Base-by-base conservation (phyloP, 805 yeast genomes). In the Suhomyces vadensis region DNA sequence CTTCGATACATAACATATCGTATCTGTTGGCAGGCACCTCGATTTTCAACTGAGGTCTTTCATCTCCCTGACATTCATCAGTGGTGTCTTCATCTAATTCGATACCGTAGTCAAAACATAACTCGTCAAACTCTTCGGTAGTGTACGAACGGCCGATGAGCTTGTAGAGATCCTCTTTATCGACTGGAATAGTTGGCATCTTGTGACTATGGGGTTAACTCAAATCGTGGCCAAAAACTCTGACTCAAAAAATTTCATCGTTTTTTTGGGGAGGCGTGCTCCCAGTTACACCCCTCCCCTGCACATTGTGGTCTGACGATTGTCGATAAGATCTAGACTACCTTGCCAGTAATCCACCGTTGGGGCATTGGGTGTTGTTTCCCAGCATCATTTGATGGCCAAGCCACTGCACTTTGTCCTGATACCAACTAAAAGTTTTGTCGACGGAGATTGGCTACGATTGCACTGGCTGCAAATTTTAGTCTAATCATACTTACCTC, bases 1-100 rank as follows among this genome's bases (percentile, higher is more conserved):
- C 99, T 71, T 94, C 99, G 56, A 90, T 86, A 75, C 99, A 95
- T 53, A 94, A 81, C 91, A 94, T 82, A 66, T 94, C 99, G 63
- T 94, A 95, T 76, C 99, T 86, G 73, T 94, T 94, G 50, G 99
- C 99, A 46, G 97, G 97, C 52, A 95, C 83, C 67, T 94, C 99
- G 60, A 94, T 89, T 72, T 94, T 94, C 58, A 88, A 78, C 69
- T 92, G 95, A n/a, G 99, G 97, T 66, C 96, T 84, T 68, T 88
- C 96, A 52, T 81, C 87, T n/a, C 73, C 64, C 48, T 64, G 68
- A 53, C 85, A 83, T 38, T 79, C 83, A 27, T 85, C 88, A 35
- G 95, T 87, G 62, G 96, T 89, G 66, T 95, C 98, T 71, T 95
- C 99, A 65, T 94, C 99, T 50, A 94, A 79, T 73, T 94, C 99